These are phyloP conservation scores for Dothideomycetes sp. DNA, from an alignment of 2,329 filamentous ascomycete genomes.

Conservation along the genomic window DNA sequence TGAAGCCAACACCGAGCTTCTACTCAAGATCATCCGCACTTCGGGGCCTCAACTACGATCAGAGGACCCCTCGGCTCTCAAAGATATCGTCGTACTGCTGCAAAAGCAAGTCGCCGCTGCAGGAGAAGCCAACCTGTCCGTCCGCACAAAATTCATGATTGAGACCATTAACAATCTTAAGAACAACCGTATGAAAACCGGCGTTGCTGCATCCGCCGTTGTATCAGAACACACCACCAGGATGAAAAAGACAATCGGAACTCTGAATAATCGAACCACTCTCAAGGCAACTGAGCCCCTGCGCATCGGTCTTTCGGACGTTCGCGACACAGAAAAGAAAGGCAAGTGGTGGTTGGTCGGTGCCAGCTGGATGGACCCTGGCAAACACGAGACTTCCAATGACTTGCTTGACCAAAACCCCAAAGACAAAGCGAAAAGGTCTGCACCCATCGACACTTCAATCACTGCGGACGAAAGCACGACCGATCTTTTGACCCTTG, in stretches of 20 bases:
- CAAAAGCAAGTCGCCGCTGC: constrained; percentile 58
- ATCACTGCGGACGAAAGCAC: constrained; percentile 18
- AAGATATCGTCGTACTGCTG: constrained; percentile 75
- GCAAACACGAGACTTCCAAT: constrained; percentile 10
- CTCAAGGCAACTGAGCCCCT: constrained; percentile 71
- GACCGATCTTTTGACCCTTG: constrained; percentile 62
- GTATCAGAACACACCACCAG: constrained; percentile 72
- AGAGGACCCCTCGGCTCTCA: constrained; percentile 79
- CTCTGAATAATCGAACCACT: constrained; percentile 55
- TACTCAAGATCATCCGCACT: constrained; percentile 71
- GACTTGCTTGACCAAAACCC: background rate
- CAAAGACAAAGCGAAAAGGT: background rate
- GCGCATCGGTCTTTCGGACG: constrained; percentile 69
- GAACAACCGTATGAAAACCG: constrained; percentile 80
- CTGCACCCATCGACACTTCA: background rate
- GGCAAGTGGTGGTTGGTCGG: constrained; percentile 99
- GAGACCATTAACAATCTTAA: constrained; percentile 91
- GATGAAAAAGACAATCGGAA: constrained; percentile 80
- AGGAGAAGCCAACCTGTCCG: constrained; percentile 62
- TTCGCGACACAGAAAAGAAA: constrained; percentile 70
- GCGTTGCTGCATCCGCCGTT: constrained; percentile 57
- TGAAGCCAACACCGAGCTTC: constrained; percentile 78
- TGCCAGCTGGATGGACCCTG: constrained; percentile 63
- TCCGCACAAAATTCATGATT: constrained; percentile 93
- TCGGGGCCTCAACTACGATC: constrained; percentile 74